Evolutionary conservation across 768 basidiomycete species (phyloP), one percentile per base, ranked within the genome.

Genomic region (Pisolithus orientalis): DNA sequence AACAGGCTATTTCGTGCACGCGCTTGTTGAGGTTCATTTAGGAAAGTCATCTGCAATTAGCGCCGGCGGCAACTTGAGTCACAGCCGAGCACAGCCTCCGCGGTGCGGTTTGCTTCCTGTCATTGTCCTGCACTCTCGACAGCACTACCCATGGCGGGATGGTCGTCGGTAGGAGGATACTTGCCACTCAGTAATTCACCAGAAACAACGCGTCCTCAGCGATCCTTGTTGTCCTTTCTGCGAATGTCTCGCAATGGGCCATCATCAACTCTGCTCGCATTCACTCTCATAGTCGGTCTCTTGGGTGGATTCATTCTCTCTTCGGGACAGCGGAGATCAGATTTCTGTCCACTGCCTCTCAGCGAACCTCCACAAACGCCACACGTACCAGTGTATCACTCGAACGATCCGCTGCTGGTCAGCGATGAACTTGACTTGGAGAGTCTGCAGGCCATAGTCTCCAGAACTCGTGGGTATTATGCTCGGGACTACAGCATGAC

Each of bases 401-500:
- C 32, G n/a, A 43, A 47, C 13, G 54, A 42, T 13, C 57, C 56
- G 3, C 50, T 61, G 50, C 49, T 54, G 44, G 62, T 27, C 49
- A 54, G 52, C 27, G 59, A 62, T 21, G 57, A 64, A 39, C 56
- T 65, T 49, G 64, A 62, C 44, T 59, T 70, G 32, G 63, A 73
- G 29, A 60, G 64, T 24, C 50, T 77, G 14, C 60, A 56, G 39
- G 62, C 60, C 25, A 59, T 75, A 25, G 68, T 75, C 1, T 47
- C 62, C n/a, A 56, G 62, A 16, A 75, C 76, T 2, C 62, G 69
- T 43, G 76, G 76, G 4, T 78, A 65, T 50, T 76, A 73, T 55
- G 66, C 67, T 21, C 68, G 77, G 31, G 76, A 77, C 48, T 77
- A 62, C 55, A 75, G 69, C 46, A 61, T 76, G 51, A 68, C 67